Evolutionary conservation across 2,329 filamentous ascomycete species (phyloP), one percentile per base, ranked within the genome.

Genomic region (Epichloe brachyelytri): DNA sequence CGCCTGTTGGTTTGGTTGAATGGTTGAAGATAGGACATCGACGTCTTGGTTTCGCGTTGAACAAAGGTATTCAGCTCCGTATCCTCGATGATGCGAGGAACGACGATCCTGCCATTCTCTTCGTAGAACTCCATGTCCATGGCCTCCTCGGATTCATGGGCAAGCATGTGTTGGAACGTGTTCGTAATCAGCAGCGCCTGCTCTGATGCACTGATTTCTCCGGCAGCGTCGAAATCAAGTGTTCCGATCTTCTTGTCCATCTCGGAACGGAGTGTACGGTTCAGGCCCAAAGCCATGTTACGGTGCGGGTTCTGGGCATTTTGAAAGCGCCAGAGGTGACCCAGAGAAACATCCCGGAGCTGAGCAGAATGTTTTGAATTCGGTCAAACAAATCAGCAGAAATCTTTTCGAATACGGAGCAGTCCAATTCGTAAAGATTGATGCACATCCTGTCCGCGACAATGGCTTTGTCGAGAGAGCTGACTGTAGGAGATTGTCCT

Each of bases 261-360:
- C 56, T 76, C 73, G 1, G 73, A 74, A 1, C 73, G 71, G 20
- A 75, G 63, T 1, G 68, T 70, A 34, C 73, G 65, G 52, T 69
- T 66, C 3, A 76, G 61, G 33, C 73, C 73, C 8, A 68, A 65
- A 0, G 73, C 62, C 63, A 76, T 70, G 57, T 72, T 73, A 47
- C 66, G 58, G 44, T 69, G 63, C 3, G 65, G 71, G 53, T 62
- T 65, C 11, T 61, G 53, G 4, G 65, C 64, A 33, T 62, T 62
- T 61, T 60, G 50, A 68, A 71, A 0, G 68, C 69, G 8, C 70
- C 71, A 3, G 61, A 58, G 5, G 67, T 65, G 4, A 69, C 66
- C 70, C 70, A 72, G 11, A 72, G 62, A 19, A 11, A 67, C 61
- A 4, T 67, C 67, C 3, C 30, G 26, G 65, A 61, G 4, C 60